Conservation (phyloP, 139 green algal species). For the Trebouxia sp. region DNA sequence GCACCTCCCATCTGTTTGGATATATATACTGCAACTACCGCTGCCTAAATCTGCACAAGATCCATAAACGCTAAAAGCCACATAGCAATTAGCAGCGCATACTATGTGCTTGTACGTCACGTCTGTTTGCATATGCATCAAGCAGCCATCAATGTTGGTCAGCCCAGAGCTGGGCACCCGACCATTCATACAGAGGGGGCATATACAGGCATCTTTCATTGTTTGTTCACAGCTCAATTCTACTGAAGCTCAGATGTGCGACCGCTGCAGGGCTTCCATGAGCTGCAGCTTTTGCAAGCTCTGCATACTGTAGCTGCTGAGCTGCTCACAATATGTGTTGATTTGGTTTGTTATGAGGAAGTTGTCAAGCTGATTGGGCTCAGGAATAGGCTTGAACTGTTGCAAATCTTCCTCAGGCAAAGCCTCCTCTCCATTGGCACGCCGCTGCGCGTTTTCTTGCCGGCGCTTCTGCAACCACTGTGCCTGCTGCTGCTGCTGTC, state of each 20-base stretch:
- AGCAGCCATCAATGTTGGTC: too few relatives aligned
- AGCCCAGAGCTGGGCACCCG: too few relatives aligned
- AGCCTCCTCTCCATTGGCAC: constrained; percentile 82
- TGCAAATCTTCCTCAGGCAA: constrained; percentile 94
- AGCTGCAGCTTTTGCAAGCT: constrained; percentile 74
- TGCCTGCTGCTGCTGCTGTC: constrained; percentile 71
- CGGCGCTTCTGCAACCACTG: constrained; percentile 68
- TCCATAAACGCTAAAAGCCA: too few relatives aligned
- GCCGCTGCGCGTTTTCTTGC: constrained; percentile 84
- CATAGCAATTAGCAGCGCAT: too few relatives aligned
- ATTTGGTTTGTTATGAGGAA: constrained; percentile 83
- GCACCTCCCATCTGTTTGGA: too few relatives aligned
- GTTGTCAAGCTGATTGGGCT: constrained; percentile 88
- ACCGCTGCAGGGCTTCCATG: constrained; percentile 64
- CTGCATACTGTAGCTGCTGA: constrained; percentile 52
- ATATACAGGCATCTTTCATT: too few relatives aligned
- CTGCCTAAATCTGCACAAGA: too few relatives aligned
- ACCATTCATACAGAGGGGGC: too few relatives aligned
- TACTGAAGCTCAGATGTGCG: neutral
- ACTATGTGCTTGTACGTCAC: too few relatives aligned
- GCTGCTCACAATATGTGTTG: constrained; percentile 67
- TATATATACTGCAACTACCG: too few relatives aligned
- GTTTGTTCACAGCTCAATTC: too few relatives aligned
- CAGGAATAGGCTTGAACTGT: constrained; percentile 84
- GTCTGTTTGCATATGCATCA: too few relatives aligned